Conservation (phyloP, 176 grass and related monocot species). For the Ensete ventricosum region DNA sequence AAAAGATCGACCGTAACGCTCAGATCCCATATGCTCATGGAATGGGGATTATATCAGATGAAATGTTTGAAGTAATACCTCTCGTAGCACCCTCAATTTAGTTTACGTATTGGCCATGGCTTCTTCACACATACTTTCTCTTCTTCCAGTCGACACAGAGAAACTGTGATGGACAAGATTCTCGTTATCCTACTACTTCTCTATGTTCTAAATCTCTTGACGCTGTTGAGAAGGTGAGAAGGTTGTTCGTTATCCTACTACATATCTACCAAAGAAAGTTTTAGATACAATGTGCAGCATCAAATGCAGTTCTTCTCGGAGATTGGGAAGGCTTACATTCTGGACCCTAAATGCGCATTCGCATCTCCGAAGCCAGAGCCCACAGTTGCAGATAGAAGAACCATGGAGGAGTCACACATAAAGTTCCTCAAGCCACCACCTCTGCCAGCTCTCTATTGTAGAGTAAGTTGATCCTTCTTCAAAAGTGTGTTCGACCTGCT, state of each 20-base stretch:
- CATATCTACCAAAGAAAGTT: not conserved
- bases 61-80: constrained; percentile 30
- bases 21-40: constrained; percentile 29
- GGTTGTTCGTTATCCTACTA: not conserved
- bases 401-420: too few species aligned
- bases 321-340: too few species aligned
- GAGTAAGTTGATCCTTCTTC: too few species aligned
- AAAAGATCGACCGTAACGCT: constrained; percentile 5
- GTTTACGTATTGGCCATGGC: not conserved
- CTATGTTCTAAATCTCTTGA: constrained; percentile 19
- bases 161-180: constrained; percentile 14
- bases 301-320: not conserved
- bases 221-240: not conserved
- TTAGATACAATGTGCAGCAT: not conserved
- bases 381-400: too few species aligned
- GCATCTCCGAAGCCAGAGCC: too few species aligned
- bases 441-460: too few species aligned
- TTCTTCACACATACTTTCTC: not conserved
- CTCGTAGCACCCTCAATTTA: not conserved
- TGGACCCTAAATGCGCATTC: too few species aligned
- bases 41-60: constrained; percentile 51
- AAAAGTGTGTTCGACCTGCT: too few species aligned
- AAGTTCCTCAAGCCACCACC: too few species aligned
- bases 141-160: constrained; percentile 20
- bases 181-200: constrained; percentile 2